A percentile compares a stretch with the other conserved stretches of the same genome.
phyloP scores from a whole-genome alignment of 2,329 filamentous ascomycete species.

The Phaeophleospora eucalypticola region DNA sequence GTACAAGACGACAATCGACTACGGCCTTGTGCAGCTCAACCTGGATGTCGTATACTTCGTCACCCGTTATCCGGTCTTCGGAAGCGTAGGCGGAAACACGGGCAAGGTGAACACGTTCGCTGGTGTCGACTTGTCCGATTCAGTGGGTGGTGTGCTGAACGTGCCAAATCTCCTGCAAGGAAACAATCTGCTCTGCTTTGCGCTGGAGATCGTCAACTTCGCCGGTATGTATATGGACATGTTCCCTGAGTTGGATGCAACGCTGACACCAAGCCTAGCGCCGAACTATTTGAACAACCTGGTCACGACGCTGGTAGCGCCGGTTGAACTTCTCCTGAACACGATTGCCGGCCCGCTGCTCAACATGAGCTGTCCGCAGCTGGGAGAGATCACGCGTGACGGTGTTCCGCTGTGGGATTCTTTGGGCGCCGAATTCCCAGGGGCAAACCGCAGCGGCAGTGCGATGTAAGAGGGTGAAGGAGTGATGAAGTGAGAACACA shows the following conservation, averaged over 20 bases:
- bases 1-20: conserved; percentile 18
- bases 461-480: neutral
- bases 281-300: conserved; percentile 33
- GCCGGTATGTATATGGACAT: conserved; percentile 16
- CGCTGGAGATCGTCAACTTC: conserved; percentile 30
- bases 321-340: conserved; percentile 14
- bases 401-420: conserved; percentile 19
- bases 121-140: conserved; percentile 26
- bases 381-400: conserved; percentile 17
- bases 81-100: conserved; percentile 22
- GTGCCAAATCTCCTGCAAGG: conserved; percentile 16
- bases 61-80: conserved; percentile 17
- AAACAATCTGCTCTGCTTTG: conserved; percentile 20
- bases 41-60: conserved; percentile 20
- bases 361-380: conserved; percentile 17
- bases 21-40: conserved; percentile 19
- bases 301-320: conserved; percentile 17
- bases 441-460: conserved; percentile 15
- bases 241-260: too few relatives aligned
- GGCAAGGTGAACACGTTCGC: conserved; percentile 25
- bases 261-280: conserved; percentile 8
- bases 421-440: conserved; percentile 17
- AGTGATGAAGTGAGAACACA: too few relatives aligned
- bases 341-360: conserved; percentile 14
- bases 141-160: conserved; percentile 43